Base-by-base conservation (phyloP, 1,284 basidiomycete species). In the Ganoderma lingzhi region DNA sequence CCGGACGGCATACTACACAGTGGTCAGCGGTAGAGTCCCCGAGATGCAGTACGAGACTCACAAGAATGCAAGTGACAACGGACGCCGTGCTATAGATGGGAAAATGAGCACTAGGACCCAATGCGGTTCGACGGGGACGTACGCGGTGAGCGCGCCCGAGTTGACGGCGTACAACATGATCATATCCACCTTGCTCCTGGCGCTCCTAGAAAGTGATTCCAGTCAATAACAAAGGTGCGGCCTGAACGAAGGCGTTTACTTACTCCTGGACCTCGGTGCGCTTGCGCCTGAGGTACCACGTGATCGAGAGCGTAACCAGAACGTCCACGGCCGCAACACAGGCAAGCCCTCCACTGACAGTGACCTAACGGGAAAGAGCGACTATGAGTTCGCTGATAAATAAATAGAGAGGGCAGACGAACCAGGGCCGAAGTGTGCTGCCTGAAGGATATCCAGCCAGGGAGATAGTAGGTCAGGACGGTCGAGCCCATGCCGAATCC, bases 111-210 rank as follows among this genome's bases (percentile, higher is more conserved):
- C 19, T 6, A 19, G 19, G 10, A 41, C 12, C n/a, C 9, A 48
- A 10, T n/a, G 19, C 19, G 1, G 17, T n/a, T 39, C 17, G 56
- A n/a, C 23, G 60, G 4, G 37, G 19, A 62, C 70, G 3, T 51
- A 71, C 70, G 64, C 65, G 32, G 70, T 71, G 64, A 71, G 66
- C n/a, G 67, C 70, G 35, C 70, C 72, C n/a, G 70, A 69, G 41
- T 73, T 71, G 45, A 73, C 69, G 44, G 67, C 69, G 48, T 71
- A 70, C 55, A 71, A 19, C 63, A 71, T 69, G 65, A 71, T 69
- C 10, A 69, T 37, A 58, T 69, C 67, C 42, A 71, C 56, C 62
- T 41, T 64, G 65, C 67, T 67, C 53, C 65, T 71, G 28, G 67
- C 62, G 17, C 30, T n/a, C 59, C 70, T 71, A 39, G 14, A 30